phyloP scores from a whole-genome alignment of 192 early-diverging fungal genomes.

The Backusella morwellensis region DNA sequence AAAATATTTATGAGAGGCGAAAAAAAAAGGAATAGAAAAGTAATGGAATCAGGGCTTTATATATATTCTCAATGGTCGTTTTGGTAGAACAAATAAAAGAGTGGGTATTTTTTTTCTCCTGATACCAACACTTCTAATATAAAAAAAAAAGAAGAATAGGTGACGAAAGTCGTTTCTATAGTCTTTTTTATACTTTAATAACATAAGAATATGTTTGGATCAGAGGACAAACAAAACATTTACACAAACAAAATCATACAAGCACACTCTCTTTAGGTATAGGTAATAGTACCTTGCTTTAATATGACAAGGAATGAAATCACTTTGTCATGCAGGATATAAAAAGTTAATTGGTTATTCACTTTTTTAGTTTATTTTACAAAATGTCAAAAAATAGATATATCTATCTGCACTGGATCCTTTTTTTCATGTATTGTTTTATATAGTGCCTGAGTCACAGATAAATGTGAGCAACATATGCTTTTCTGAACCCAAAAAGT shows the following conservation, averaged over 20 bases:
- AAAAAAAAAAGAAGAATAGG: background rate
- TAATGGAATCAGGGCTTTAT: background rate
- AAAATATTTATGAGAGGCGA: background rate
- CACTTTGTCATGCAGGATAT: background rate
- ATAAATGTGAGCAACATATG: background rate
- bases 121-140: background rate
- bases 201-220: background rate
- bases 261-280: background rate
- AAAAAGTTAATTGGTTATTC: background rate
- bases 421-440: background rate
- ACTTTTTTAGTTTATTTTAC: background rate
- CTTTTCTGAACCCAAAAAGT: background rate
- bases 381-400: slow-evolving; percentile 2
- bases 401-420: background rate
- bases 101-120: background rate
- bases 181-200: slow-evolving; percentile 1
- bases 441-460: background rate
- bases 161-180: background rate
- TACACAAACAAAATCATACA: background rate
- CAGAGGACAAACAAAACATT: slow-evolving; percentile 2
- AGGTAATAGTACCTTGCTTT: background rate
- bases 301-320: slow-evolving; percentile 5
- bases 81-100: background rate
- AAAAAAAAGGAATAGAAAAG: background rate
- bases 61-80: background rate